Conservation (phyloP, 2,329 filamentous ascomycete species). For the Parafenestella ontariensis region DNA sequence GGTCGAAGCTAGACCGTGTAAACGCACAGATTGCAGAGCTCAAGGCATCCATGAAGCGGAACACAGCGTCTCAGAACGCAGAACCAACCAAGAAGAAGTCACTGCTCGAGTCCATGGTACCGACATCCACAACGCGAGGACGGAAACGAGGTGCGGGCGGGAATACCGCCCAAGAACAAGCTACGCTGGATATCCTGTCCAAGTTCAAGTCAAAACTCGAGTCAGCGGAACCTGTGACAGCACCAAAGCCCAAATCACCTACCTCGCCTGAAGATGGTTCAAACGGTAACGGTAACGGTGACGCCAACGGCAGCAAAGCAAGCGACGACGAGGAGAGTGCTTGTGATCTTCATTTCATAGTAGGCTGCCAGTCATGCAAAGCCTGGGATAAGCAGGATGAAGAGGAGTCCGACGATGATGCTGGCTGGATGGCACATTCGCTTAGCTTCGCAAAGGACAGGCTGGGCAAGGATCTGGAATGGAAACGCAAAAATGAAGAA, state of each 20-base stretch:
- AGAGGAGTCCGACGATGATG: slow-evolving; percentile 63
- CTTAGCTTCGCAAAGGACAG: slow-evolving; percentile 89
- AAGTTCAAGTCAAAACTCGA: slow-evolving; percentile 81
- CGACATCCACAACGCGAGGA: slow-evolving; percentile 71
- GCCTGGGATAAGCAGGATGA: slow-evolving; percentile 79
- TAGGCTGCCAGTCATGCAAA: slow-evolving; percentile 89
- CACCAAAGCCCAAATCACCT: slow-evolving; percentile 43
- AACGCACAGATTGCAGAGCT: slow-evolving; percentile 82
- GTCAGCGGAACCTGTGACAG: slow-evolving; percentile 43
- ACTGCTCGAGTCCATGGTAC: slow-evolving; percentile 76
- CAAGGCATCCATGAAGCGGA: slow-evolving; percentile 82
- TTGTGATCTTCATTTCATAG: slow-evolving; percentile 95
- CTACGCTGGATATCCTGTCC: slow-evolving; percentile 72
- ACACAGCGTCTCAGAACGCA: slow-evolving; percentile 42
- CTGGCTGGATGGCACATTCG: slow-evolving; percentile 85
- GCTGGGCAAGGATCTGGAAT: slow-evolving; percentile 87
- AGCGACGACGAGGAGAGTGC: slow-evolving; percentile 57
- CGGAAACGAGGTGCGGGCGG: slow-evolving; percentile 72
- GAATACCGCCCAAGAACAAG: slow-evolving; percentile 57
- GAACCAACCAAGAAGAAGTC: slow-evolving; percentile 61
- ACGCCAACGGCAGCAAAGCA: slow-evolving; percentile 7
- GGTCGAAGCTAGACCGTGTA: slow-evolving; percentile 67
- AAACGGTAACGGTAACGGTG: slow-evolving; percentile 5
- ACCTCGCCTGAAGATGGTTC: slow-evolving; percentile 27
- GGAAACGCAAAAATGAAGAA: slow-evolving; percentile 89